Evolutionary conservation across 2,329 filamentous ascomycete genomes (phyloP).

Genomic region (Aspergillus cejpii): DNA sequence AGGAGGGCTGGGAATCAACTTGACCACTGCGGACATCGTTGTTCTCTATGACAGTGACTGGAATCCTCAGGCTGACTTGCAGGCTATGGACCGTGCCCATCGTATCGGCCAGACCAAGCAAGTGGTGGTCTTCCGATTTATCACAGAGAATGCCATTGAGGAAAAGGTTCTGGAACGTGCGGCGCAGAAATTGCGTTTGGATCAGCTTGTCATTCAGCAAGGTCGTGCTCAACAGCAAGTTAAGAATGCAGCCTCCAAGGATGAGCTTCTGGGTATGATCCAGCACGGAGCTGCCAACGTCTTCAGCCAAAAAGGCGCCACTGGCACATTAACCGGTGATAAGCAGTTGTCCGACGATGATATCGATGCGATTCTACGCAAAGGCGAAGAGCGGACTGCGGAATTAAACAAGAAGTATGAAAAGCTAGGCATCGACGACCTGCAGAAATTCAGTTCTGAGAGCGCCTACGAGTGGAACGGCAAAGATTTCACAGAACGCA

Average conservation of each 20-base stretch:
- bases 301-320: slow-evolving; percentile 66
- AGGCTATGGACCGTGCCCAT: slow-evolving; percentile 98
- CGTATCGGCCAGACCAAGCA: slow-evolving; percentile 98
- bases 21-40: slow-evolving; percentile 92
- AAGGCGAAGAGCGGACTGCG: slow-evolving; percentile 82
- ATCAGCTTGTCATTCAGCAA: slow-evolving; percentile 97
- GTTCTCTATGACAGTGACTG: slow-evolving; percentile 96
- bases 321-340: slow-evolving; percentile 54
- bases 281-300: slow-evolving; percentile 96
- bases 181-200: slow-evolving; percentile 90
- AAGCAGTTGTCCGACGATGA: slow-evolving; percentile 73
- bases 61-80: slow-evolving; percentile 96
- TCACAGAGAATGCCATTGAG: slow-evolving; percentile 96
- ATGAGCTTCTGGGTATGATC: slow-evolving; percentile 95
- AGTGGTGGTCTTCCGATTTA: slow-evolving; percentile 90
- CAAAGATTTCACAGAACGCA: slow-evolving; percentile 83
- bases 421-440: slow-evolving; percentile 89
- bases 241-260: slow-evolving; percentile 89
- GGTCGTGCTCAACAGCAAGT: slow-evolving; percentile 84
- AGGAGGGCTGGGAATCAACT: slow-evolving; percentile 91
- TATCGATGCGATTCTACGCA: slow-evolving; percentile 78
- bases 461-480: slow-evolving; percentile 99
- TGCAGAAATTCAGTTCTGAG: slow-evolving; percentile 96
- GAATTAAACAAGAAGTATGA: slow-evolving; percentile 91
- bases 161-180: slow-evolving; percentile 96